Evolutionary conservation across 2,329 filamentous ascomycete genomes (phyloP).

Genomic region (Blumeriella jaapii): DNA sequence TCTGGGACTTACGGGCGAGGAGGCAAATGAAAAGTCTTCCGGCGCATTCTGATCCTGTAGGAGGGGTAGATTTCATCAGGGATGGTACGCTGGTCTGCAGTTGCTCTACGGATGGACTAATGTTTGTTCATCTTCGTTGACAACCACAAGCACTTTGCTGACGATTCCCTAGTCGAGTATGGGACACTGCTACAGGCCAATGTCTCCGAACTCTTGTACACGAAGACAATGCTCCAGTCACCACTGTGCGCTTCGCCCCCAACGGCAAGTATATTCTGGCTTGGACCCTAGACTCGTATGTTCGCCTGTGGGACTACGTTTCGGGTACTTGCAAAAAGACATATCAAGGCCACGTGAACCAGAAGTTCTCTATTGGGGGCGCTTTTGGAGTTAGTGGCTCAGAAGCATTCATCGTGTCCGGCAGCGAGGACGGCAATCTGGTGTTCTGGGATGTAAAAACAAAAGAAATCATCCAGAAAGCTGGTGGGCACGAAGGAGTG

Average conservation of each 20-base stretch:
- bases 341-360: conserved; percentile 85
- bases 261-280: conserved; percentile 91
- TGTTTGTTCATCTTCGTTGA: conserved; percentile 38
- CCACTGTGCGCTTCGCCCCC: conserved; percentile 81
- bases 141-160: neutral
- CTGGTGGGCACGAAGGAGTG: conserved; percentile 43
- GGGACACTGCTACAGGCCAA: conserved; percentile 92
- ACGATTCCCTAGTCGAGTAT: conserved; percentile 55
- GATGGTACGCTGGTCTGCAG: conserved; percentile 89
- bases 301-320: conserved; percentile 92
- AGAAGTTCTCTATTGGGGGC: conserved; percentile 72
- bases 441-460: conserved; percentile 83
- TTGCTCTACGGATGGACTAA: conserved; percentile 83
- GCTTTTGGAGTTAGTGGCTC: conserved; percentile 61
- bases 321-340: conserved; percentile 89
- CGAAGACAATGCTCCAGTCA: conserved; percentile 87
- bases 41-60: conserved; percentile 89
- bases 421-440: conserved; percentile 78
- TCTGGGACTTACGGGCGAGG: conserved; percentile 90
- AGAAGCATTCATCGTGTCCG: conserved; percentile 59
- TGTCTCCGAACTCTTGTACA: conserved; percentile 91
- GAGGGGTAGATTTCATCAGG: conserved; percentile 82
- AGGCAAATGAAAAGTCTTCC: conserved; percentile 81
- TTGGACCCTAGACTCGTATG: conserved; percentile 79
- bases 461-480: conserved; percentile 69